Evolutionary conservation across 345 rosid genomes (phyloP), one percentile per base, ranked within the genome.

Genomic region (Psidium guajava): DNA sequence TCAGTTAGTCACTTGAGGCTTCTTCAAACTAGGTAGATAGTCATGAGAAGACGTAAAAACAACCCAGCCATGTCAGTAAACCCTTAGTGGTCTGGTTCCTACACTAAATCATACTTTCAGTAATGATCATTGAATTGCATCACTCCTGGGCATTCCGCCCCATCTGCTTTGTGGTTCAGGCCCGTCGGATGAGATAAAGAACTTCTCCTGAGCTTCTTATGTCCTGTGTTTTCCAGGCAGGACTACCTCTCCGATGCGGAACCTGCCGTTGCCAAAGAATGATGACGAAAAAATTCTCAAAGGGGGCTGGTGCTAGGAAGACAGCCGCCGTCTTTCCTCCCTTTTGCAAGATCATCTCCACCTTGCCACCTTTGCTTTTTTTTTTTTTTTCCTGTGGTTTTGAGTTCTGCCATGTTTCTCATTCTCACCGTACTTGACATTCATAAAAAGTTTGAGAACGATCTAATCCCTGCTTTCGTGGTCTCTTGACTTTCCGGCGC

Each of bases 231-330:
- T 87, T 59, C 51, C 94, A 96, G 99, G 94, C 91, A 92, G 44
- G 98, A 96, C 87, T 94, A 91, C 87, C 90, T 51, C 56, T 44
- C 95, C 6, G 92, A 89, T 87, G 84, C 83, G 40, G 90, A 93
- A 82, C 87, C 87, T 8, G 94, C 90, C 74, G 75, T 88, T 61
- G 94, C 88, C 77, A 83, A 91, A 80, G 94, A 92, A 91, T 91
- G 88, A 94, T 84, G 93, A 86, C 59, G 86, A 84, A 84, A 77
- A 83, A 28, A 8, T 51, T 53, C 52, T 36, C 28, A 2, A 54
- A 22, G 54, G 28, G 1, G 58, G 55, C 27, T 10, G 6, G 25
- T 36, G 80, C 25, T 36, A 3, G 25, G 80, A 40, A 5, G 14
- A 69, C 21, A 1, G 13, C 80, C 36, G 6, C 25, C 18, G 20